Evolutionary conservation across 169 alveolate genomes (phyloP), one percentile per base, ranked within the genome.

Genomic region (Blepharisma undulans): DNA sequence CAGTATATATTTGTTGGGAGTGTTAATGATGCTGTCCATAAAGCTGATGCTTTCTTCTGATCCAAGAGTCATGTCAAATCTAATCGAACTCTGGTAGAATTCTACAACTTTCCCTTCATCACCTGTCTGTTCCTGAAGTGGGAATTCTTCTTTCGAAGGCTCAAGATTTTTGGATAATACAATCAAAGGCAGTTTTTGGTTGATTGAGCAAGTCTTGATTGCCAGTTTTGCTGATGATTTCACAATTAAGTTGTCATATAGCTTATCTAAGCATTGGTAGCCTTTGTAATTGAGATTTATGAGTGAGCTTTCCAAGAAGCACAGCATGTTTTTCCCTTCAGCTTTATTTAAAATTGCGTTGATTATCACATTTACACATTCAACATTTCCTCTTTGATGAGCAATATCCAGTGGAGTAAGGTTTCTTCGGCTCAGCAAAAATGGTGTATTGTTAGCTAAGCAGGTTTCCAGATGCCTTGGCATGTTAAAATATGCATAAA

Each of bases 11-110:
- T 60, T 27, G 72, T 7, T 86, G n/a, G 80, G 33, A 72, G 72
- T 61, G 1, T 66, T 85, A 22, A 25, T 86, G 0, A 86, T 21
- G n/a, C 91, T 86, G 61, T 86, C 91, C 36, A 86, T 18, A 14
- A 86, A 72, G 18, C 71, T 85, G 27, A 86, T 27, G 22, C 91
- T 86, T 19, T 72, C 84, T 7, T 60, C 27, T 19, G 84, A 25
- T 3, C 91, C 91, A 21, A 27, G 10, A 4, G 61, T 85, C n/a
- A 86, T 19, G 25, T 60, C 27, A 5, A 86, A 72, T 25, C 71
- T 22, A 36, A 27, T 27, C 1, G 34, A 36, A 78, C 86, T 78
- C 29, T 78, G 86, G 16, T 78, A 32, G 30, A 78, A 78, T 21
- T 21, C 86, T 78, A 78, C 2, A 36, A 78, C 60, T 34, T 25